Evolutionary conservation across 495 filamentous ascomycete species (phyloP), one percentile per base, ranked within the genome.

Genomic region (Hypoxylon lienhwacheense): DNA sequence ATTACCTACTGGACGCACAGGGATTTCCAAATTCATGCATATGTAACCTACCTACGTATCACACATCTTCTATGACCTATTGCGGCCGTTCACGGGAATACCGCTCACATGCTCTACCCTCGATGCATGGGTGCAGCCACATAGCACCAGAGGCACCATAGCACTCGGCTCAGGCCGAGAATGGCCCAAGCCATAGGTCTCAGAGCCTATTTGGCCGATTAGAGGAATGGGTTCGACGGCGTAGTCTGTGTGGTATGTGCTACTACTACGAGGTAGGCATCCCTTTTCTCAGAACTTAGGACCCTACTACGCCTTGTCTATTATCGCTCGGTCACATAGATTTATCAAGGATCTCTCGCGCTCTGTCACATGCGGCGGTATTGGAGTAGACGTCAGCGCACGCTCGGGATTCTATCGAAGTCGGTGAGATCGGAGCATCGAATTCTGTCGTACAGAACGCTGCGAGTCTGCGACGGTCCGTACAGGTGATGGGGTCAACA

Each of bases 121-220:
- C 36, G 33, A 62, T 56, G 59, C 53, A 62, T 57, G 48, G 48
- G 46, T 53, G 59, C 59, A 62, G 53, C 53, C 61, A 53, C 61
- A 44, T 47, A 52, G 44, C 37, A 20, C 36, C 53, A 42, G 47
- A 53, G 52, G 52, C 47, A 52, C 52, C 51, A 45, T 61, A 43
- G 55, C 55, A 61, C 55, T 67, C 65, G 65, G 65, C 65, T 63
- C 65, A 65, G 61, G 61, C 65, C 65, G 65, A 67, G 57, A 47
- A 65, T 60, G 51, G 54, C 33, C 51, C 47, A 43, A 52, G 58
- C 42, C 47, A 61, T 65, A 59, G 65, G 65, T 65, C 53, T 61
- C 58, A 65, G 55, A 67, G 55, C 55, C 55, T 65, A 60, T 67
- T 64, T 55, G 63, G 32, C 59, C 61, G 55, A 41, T 53, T 58